Conservation (phyloP, 257 asterid genomes). For the Solanum arcanum region DNA sequence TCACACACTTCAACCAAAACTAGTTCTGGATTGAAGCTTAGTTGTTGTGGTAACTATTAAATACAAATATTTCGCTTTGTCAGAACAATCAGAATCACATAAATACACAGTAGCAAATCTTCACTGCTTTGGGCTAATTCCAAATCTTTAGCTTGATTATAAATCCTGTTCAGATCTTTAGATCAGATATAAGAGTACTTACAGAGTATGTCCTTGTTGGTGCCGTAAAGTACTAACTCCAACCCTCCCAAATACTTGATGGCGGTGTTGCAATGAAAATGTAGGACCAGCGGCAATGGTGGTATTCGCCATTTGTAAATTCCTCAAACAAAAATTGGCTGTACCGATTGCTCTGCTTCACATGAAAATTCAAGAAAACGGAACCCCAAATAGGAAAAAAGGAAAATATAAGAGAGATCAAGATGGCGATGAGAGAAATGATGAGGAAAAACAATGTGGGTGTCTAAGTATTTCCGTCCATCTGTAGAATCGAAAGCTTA, state of each 20-base stretch:
- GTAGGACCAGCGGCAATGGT: not conserved
- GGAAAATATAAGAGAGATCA: not conserved
- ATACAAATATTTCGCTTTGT: not conserved
- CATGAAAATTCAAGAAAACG: not conserved
- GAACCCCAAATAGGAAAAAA: not conserved
- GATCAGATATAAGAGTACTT: not conserved
- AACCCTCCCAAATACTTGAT: not conserved
- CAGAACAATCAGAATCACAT: not conserved
- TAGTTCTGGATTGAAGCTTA: not conserved
- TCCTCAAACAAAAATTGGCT: not conserved
- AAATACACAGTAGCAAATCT: not conserved
- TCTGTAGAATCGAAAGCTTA: not conserved
- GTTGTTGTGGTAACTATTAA: not conserved
- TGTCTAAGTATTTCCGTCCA: not conserved
- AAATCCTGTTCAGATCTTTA: not conserved
- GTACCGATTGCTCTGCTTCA: not conserved
- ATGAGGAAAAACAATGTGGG: not conserved
- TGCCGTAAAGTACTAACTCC: not conserved
- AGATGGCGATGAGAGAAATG: not conserved
- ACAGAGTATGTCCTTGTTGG: not conserved
- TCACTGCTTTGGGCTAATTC: not conserved
- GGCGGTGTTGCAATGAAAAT: not conserved
- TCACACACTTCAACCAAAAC: not conserved
- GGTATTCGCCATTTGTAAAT: not conserved
- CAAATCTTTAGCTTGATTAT: not conserved